Conservation (phyloP, 2,329 filamentous ascomycete genomes). For the Aschersonia sp. region DNA sequence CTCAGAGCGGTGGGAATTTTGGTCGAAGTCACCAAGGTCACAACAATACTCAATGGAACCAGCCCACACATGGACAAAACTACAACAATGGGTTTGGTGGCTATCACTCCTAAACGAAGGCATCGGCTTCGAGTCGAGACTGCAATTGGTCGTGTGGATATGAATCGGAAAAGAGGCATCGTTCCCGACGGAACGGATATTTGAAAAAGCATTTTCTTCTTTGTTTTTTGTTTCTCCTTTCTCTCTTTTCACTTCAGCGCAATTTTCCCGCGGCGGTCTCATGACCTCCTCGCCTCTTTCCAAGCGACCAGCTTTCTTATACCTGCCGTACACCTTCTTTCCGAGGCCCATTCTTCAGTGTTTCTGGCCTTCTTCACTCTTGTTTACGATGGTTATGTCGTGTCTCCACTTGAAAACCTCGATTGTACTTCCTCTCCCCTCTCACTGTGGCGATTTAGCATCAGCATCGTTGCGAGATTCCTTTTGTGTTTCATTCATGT, state of each 20-base stretch:
- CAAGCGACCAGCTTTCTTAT: constrained; percentile 6
- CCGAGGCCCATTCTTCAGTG: neutral
- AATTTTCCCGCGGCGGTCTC: constrained; percentile 8
- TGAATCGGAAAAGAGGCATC: constrained; percentile 2
- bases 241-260: too few relatives aligned
- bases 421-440: neutral
- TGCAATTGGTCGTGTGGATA: constrained; percentile 2
- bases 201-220: constrained; percentile 6
- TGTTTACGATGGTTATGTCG: neutral
- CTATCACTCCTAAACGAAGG: constrained; percentile 40
- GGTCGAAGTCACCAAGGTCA: constrained; percentile 57
- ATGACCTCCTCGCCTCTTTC: constrained; percentile 7
- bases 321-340: neutral
- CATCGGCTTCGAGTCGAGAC: constrained; percentile 1
- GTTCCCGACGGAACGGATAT: constrained; percentile 4
- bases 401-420: neutral
- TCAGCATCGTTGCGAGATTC: neutral
- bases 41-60: constrained; percentile 36
- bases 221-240: constrained; percentile 3
- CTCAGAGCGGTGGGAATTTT: constrained; percentile 69
- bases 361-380: neutral
- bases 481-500: too few relatives aligned
- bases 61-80: constrained; percentile 37
- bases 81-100: constrained; percentile 47
- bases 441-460: neutral